Evolutionary conservation across 1,284 basidiomycete genomes (phyloP), one percentile per base, ranked within the genome.

Genomic region (Naganishia sp.): DNA sequence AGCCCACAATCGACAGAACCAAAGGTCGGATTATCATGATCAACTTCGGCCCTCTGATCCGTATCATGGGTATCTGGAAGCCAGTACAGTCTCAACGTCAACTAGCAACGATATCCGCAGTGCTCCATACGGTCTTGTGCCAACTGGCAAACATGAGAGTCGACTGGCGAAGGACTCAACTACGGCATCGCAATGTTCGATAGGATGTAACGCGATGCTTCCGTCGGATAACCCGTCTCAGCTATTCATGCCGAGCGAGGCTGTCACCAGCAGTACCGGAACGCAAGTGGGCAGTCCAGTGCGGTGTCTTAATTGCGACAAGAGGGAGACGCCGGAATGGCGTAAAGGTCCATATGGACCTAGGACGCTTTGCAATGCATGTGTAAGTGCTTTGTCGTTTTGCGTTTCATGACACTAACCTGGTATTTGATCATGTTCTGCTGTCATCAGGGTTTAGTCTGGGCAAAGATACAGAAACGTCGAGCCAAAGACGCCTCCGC

Each of bases 321-420:
- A 77, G 18, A 80, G 77, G 3, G 78, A 79, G 66, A 80, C 79
- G 36, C 79, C 79, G 6, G 79, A 80, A 68, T 80, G 79, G 79
- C 71, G 79, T 36, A 73, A 77, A 53, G 79, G 79, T 2, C 79
- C 79, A 6, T 71, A 79, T 63, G 79, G 79, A 9, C 79, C 79
- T 2, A 72, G 79, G 55, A 80, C 79, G 0, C 65, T 80, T 64
- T 80, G 79, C 64, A 79, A 79, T 67, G 79, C 79, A 60, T 80
- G 79, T 69, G 79, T 78, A 55, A 75, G 78, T 76, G 33, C 21
- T n/a, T 9, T 46, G 11, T 9, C 6, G 1, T 15, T n/a, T 33
- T 39, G 2, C 55, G 18, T 45, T 23, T 15, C 15, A 25, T 31
- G 16, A 6, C 9, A 4, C 15, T 13, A 3, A 6, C 18, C 1